Percentiles rank a stretch among this genome's conserved stretches.
Evolutionary conservation across 495 filamentous ascomycete species (phyloP).

Genomic region (Aspergillus wentii): DNA sequence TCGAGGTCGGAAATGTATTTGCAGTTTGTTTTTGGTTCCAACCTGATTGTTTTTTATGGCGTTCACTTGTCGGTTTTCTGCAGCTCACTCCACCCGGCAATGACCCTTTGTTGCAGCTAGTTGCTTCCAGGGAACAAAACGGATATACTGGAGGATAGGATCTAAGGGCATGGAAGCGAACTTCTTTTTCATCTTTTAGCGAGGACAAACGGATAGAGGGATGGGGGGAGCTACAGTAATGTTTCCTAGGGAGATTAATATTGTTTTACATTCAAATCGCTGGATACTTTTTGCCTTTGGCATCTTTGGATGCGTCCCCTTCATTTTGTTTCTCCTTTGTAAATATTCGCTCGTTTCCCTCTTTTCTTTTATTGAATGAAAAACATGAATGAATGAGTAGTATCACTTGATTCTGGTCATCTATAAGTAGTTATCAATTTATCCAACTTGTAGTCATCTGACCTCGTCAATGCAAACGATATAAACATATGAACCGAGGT

Average conservation of each 20-base stretch:
- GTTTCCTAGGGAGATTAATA: background rate
- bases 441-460: too few species aligned
- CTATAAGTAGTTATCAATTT: too few species aligned
- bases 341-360: too few species aligned
- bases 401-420: too few species aligned
- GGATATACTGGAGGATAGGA: background rate
- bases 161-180: background rate
- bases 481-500: too few species aligned
- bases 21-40: constrained; percentile 18
- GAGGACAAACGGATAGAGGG: background rate
- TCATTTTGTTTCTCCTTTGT: constrained; percentile 3
- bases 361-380: constrained; percentile 1
- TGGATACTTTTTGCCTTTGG: too few species aligned
- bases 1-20: constrained; percentile 15
- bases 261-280: background rate
- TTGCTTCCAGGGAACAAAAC: background rate
- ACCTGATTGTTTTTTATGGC: constrained; percentile 19
- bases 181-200: background rate
- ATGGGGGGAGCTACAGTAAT: constrained; percentile 1
- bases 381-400: background rate
- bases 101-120: background rate
- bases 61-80: constrained; percentile 11
- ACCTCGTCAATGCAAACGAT: too few species aligned
- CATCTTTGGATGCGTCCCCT: constrained; percentile 14
- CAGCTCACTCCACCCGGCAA: background rate